These are phyloP conservation scores for Combretum micranthum DNA, from an alignment of 345 rosid genomes.

Conservation along the genomic window DNA sequence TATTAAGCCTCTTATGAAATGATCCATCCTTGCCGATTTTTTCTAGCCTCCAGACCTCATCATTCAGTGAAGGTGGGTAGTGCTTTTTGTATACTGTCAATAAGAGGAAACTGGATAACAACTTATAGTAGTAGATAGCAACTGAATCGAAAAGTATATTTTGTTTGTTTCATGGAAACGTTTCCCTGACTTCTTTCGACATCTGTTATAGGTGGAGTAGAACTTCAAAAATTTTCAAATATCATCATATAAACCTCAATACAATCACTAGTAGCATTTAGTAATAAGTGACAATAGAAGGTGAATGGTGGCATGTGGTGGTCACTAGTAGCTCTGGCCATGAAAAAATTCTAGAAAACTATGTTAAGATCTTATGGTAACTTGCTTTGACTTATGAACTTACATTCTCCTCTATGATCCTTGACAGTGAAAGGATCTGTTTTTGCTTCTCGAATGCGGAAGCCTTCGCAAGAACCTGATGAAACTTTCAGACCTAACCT, in stretches of 20 bases:
- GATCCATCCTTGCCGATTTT: slow-evolving; percentile 98
- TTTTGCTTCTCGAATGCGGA: slow-evolving; percentile 88
- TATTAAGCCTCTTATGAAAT: slow-evolving; percentile 86
- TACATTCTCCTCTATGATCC: slow-evolving; percentile 97
- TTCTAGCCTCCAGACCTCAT: slow-evolving; percentile 97
- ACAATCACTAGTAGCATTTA: too few species aligned
- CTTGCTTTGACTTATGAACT: slow-evolving; percentile 18
- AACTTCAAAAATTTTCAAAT: too few species aligned
- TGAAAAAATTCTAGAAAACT: too few species aligned
- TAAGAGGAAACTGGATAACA: not conserved
- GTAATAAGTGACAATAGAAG: too few species aligned
- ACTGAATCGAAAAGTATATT: not conserved
- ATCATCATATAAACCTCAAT: too few species aligned
- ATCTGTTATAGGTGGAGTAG: too few species aligned
- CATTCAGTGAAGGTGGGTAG: slow-evolving; percentile 82
- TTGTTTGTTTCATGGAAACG: too few species aligned
- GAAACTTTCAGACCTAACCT: slow-evolving; percentile 82
- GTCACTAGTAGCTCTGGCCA: too few species aligned
- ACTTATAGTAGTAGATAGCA: not conserved
- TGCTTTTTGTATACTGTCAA: slow-evolving; percentile 89
- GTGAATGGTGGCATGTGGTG: too few species aligned
- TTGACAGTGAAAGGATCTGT: slow-evolving; percentile 95
- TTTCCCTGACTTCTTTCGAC: too few species aligned
- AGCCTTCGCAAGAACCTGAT: slow-evolving; percentile 57
- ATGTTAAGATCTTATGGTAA: not conserved